Evolutionary conservation across 805 yeast genomes (phyloP), one percentile per base, ranked within the genome.

Genomic region (Suhomyces pyralidae): DNA sequence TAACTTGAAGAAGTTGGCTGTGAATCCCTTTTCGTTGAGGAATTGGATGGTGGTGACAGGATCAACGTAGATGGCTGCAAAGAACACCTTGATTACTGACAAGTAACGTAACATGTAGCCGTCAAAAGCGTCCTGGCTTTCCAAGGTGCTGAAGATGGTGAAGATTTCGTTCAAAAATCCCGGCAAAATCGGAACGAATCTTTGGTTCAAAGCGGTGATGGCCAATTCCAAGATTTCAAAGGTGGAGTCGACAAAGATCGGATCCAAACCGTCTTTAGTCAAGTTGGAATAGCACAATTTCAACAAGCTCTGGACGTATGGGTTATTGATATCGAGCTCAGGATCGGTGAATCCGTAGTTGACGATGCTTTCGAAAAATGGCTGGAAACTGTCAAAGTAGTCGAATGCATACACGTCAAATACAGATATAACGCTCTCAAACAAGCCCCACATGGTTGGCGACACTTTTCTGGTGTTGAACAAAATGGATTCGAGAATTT

Each of bases 341-440:
- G 55, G 63, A 61, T 61, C 69, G 22, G 61, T 61, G 64, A 83
- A 83, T 1, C 86, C 86, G 56, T 72, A 69, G 48, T 76, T 71
- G 3, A 82, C 77, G 26, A 83, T 69, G 36, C 79, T 74, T 62
- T 83, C 85, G 56, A 82, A 80, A 62, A 81, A 81, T n/a, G 83
- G 78, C 46, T 75, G 73, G 63, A 80, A 83, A 17, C 73, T 70
- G 60, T 81, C 85, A 61, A 82, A 80, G 63, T 77, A 83, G 58
- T 83, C 87, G 58, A 70, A 68, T 0, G 86, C 87, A 61, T 80
- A 83, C 1, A 83, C 80, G 57, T 81, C 83, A 64, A 82, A 83
- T 0, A 84, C 73, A 32, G 77, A 81, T 40, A 82, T 63, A 34
- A 81, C 74, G 42, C 73, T 74, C 48, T 76, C 70, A 58, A 71